A percentile compares a stretch with the other conserved stretches of the same genome.
Conservation (phyloP, 371 early-diverging fungal species). For the Ordospora pajunii region DNA sequence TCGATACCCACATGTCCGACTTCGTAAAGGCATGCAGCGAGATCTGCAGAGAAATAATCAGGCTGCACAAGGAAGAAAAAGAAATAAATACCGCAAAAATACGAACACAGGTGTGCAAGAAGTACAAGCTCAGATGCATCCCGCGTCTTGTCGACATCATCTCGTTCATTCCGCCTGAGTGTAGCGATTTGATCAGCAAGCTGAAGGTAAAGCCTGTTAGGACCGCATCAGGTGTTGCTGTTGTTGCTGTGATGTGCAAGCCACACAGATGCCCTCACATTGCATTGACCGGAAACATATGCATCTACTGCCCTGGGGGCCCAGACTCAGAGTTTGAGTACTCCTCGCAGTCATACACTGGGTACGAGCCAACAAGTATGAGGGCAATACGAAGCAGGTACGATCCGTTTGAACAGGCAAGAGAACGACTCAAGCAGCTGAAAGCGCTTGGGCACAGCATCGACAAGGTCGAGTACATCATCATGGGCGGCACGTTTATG, state of each 20-base stretch:
- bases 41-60: conserved; percentile 43
- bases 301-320: conserved; percentile 95
- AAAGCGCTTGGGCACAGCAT: conserved; percentile 83
- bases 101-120: conserved; percentile 46
- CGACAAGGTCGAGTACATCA: conserved; percentile 95
- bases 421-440: conserved; percentile 87
- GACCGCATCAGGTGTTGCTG: conserved; percentile 94
- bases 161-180: conserved; percentile 86
- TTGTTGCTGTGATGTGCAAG: conserved; percentile 99
- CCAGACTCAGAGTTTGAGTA: conserved; percentile 99
- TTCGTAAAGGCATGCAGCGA: conserved; percentile 48
- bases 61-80: conserved; percentile 52
- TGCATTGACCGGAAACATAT: conserved; percentile 98
- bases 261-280: conserved; percentile 99
- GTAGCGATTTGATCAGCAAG: conserved; percentile 73
- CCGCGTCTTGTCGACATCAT: conserved; percentile 97
- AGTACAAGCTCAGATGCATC: conserved; percentile 63
- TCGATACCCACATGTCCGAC: conserved; percentile 32
- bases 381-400: conserved; percentile 96
- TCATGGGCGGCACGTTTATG: conserved; percentile 99
- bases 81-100: conserved; percentile 46
- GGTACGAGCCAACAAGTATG: conserved; percentile 99
- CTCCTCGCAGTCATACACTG: conserved; percentile 98
- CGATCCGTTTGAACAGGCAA: conserved; percentile 89
- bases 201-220: conserved; percentile 92